Conservation (phyloP, 352 stramenopile genomes). For the Phytophthora sansomeana region DNA sequence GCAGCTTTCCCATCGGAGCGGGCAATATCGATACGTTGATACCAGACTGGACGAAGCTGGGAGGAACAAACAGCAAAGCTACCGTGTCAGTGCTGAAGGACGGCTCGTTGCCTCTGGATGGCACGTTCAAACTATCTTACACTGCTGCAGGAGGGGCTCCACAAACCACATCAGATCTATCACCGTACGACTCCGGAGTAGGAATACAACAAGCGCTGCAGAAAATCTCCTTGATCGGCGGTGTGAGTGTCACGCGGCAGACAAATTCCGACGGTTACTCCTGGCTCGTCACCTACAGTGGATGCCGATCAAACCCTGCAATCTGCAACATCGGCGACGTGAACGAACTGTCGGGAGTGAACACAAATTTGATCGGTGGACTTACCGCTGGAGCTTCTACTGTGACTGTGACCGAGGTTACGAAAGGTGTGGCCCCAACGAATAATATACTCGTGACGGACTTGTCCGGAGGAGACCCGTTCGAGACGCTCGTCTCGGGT, state of each 20-base stretch:
- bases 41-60: constrained; percentile 50
- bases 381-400: constrained; percentile 40
- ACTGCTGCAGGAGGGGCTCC: constrained; percentile 36
- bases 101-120: constrained; percentile 69
- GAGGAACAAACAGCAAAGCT: constrained; percentile 55
- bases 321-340: constrained; percentile 95
- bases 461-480: constrained; percentile 79
- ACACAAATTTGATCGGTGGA: constrained; percentile 57
- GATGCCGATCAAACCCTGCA: constrained; percentile 66
- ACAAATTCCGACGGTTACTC: constrained; percentile 79
- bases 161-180: constrained; percentile 55
- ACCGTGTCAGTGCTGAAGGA: constrained; percentile 41
- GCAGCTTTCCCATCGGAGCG: constrained; percentile 89
- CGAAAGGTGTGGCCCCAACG: constrained; percentile 59
- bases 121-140: constrained; percentile 66
- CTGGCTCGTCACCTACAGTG: constrained; percentile 92
- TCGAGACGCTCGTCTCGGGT: constrained; percentile 60
- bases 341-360: constrained; percentile 53
- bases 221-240: constrained; percentile 55
- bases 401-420: constrained; percentile 59
- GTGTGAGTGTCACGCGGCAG: constrained; percentile 68
- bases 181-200: constrained; percentile 56
- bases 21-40: constrained; percentile 66
- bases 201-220: constrained; percentile 61
- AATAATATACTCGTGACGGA: constrained; percentile 73